Evolutionary conservation across 2,329 filamentous ascomycete species (phyloP).

Genomic region (Trichoderma guizhouense): DNA sequence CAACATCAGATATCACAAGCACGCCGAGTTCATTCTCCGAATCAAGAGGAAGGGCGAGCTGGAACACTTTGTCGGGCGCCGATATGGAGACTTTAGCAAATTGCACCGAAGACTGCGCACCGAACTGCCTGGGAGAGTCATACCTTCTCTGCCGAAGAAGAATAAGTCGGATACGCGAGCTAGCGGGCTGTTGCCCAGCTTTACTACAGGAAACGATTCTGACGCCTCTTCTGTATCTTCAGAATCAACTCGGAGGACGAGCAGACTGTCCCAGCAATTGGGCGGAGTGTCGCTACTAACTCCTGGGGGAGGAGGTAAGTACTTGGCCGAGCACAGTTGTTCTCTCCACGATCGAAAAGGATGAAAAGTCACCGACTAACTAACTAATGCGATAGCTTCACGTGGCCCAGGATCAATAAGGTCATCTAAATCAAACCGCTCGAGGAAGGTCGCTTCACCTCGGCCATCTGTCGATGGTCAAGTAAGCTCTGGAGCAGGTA

Average conservation of each 20-base stretch:
- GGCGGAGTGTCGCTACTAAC: slow-evolving; percentile 28
- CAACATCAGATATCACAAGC: slow-evolving; percentile 84
- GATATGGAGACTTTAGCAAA: slow-evolving; percentile 83
- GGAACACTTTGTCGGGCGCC: slow-evolving; percentile 75
- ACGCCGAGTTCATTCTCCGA: slow-evolving; percentile 88
- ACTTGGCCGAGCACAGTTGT: neutral
- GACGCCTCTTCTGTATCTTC: slow-evolving; percentile 81
- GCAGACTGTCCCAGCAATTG: slow-evolving; percentile 24
- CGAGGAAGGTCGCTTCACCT: slow-evolving; percentile 28
- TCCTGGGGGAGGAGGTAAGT: slow-evolving; percentile 26
- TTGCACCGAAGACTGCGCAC: slow-evolving; percentile 75
- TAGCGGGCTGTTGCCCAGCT: slow-evolving; percentile 50
- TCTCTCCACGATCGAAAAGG: neutral
- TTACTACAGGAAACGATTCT: slow-evolving; percentile 61
- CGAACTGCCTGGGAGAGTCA: slow-evolving; percentile 85
- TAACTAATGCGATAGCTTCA: slow-evolving; percentile 7
- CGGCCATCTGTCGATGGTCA: slow-evolving; percentile 33
- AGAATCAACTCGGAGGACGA: slow-evolving; percentile 63
- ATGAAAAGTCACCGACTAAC: neutral
- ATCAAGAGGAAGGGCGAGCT: slow-evolving; percentile 74
- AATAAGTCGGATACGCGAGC: slow-evolving; percentile 77
- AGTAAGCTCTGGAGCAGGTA: slow-evolving; percentile 25
- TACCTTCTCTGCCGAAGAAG: slow-evolving; percentile 85
- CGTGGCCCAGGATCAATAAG: slow-evolving; percentile 29
- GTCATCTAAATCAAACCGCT: slow-evolving; percentile 32